These are phyloP conservation scores for Lotus japonicus DNA, from an alignment of 306 rosid species.

Conservation along the genomic window DNA sequence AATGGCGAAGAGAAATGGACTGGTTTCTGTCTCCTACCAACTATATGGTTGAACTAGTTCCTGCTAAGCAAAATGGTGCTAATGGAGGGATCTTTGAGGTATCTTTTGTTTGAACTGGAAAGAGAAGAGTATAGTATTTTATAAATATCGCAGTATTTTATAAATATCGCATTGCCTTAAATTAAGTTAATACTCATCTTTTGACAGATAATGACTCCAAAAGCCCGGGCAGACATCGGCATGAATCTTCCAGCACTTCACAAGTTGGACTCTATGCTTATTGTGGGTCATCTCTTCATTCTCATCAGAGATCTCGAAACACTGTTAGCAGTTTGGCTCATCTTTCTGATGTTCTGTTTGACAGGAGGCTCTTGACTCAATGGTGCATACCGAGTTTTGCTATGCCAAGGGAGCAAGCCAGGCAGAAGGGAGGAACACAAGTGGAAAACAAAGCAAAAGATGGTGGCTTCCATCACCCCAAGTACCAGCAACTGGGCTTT, in stretches of 20 bases:
- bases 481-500: slow-evolving; percentile 67
- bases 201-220: slow-evolving; percentile 83
- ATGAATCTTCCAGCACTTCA: slow-evolving; percentile 88
- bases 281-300: slow-evolving; percentile 54
- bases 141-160: background rate
- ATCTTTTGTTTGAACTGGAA: slow-evolving; percentile 12
- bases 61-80: slow-evolving; percentile 73
- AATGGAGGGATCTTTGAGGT: slow-evolving; percentile 82
- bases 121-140: background rate
- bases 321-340: background rate
- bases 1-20: slow-evolving; percentile 79
- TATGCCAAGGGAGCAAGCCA: slow-evolving; percentile 75
- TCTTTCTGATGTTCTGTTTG: slow-evolving; percentile 8
- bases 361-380: slow-evolving; percentile 75
- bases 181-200: slow-evolving; percentile 14
- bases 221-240: slow-evolving; percentile 72
- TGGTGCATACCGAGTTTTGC: slow-evolving; percentile 81
- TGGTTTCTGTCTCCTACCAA: slow-evolving; percentile 91
- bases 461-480: slow-evolving; percentile 89
- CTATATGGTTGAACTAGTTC: slow-evolving; percentile 90
- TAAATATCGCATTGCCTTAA: background rate
- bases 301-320: background rate
- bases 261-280: slow-evolving; percentile 87
- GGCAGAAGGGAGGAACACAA: slow-evolving; percentile 57
- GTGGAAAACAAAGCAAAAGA: slow-evolving; percentile 46